Conservation (phyloP, 768 basidiomycete genomes). For the Hericium rajendrae region DNA sequence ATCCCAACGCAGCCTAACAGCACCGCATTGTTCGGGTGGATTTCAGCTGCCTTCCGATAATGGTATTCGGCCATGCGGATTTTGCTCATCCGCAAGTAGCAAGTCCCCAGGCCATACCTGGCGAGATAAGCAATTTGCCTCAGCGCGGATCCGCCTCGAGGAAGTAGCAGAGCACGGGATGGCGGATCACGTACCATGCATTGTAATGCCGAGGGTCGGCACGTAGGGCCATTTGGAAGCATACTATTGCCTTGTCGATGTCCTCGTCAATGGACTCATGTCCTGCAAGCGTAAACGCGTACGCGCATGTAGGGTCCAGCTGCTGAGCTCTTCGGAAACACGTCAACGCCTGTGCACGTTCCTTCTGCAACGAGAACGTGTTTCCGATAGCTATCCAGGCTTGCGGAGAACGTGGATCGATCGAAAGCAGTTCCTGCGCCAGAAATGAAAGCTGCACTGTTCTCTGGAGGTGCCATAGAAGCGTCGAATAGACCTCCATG, state of each 20-base stretch:
- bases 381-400: constrained; percentile 98
- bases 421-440: constrained; percentile 83
- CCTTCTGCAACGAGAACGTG: constrained; percentile 89
- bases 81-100: constrained; percentile 92
- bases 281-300: constrained; percentile 93
- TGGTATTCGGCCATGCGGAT: constrained; percentile 92
- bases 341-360: constrained; percentile 84
- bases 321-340: constrained; percentile 91
- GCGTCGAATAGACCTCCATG: constrained; percentile 95
- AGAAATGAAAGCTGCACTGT: constrained; percentile 82
- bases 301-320: constrained; percentile 83
- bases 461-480: constrained; percentile 89
- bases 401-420: constrained; percentile 73
- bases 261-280: constrained; percentile 97
- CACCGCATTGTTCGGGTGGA: constrained; percentile 94
- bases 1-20: constrained; percentile 92
- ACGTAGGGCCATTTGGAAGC: constrained; percentile 87
- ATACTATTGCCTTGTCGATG: constrained; percentile 81
- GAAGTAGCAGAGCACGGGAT: background rate
- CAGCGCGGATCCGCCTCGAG: background rate
- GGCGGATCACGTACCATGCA: constrained; percentile 71
- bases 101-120: constrained; percentile 98
- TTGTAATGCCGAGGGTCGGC: constrained; percentile 93
- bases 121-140: constrained; percentile 12
- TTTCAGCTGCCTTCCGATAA: constrained; percentile 83